Evolutionary conservation across 2,329 filamentous ascomycete genomes (phyloP).

Genomic region (Emydomyces testavorans): DNA sequence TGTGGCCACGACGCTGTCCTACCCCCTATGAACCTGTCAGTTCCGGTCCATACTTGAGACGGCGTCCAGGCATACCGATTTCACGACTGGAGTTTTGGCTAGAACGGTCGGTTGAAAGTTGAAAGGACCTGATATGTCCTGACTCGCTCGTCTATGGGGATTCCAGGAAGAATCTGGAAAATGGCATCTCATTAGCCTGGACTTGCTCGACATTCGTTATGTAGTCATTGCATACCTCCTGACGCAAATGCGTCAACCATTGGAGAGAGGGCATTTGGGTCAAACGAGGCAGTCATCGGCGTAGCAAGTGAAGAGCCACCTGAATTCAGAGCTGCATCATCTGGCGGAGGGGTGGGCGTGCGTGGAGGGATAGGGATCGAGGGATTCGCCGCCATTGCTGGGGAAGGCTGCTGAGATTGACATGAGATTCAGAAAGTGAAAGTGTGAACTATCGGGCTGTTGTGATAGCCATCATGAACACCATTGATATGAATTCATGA

Average conservation of each 20-base stretch:
- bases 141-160: constrained; percentile 23
- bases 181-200: neutral
- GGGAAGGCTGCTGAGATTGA: neutral
- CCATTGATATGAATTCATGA: neutral
- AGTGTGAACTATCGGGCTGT: neutral
- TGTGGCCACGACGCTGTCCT: constrained; percentile 84
- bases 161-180: constrained; percentile 21
- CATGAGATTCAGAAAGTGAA: neutral
- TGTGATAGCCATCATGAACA: neutral
- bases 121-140: constrained; percentile 53
- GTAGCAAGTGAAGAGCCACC: constrained; percentile 19
- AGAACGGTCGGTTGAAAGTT: constrained; percentile 83
- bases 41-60: constrained; percentile 14
- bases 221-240: constrained; percentile 4
- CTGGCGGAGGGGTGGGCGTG: constrained; percentile 53
- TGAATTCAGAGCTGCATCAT: constrained; percentile 24
- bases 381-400: constrained; percentile 47
- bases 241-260: constrained; percentile 30
- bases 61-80: constrained; percentile 49
- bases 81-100: constrained; percentile 57
- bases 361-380: constrained; percentile 50
- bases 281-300: constrained; percentile 27
- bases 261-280: constrained; percentile 40
- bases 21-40: constrained; percentile 51
- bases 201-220: neutral